These are phyloP conservation scores for Ustilago trichophora DNA, from an alignment of 1,284 basidiomycete species.

Conservation along the genomic window DNA sequence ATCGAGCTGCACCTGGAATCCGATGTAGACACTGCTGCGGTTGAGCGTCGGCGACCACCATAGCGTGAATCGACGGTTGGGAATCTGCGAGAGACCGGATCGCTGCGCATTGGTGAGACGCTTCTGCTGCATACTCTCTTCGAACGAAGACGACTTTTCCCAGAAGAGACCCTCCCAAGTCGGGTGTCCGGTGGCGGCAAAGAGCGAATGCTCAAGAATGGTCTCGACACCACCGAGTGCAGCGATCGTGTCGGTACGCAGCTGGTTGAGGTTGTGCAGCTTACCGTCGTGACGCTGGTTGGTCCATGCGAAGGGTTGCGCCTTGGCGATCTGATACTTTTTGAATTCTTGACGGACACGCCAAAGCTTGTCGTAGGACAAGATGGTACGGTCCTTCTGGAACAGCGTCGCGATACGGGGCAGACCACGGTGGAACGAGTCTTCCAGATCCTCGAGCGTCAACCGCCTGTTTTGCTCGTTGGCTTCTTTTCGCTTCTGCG, in stretches of 20 bases:
- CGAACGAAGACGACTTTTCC: slow-evolving; percentile 76
- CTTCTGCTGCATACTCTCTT: slow-evolving; percentile 88
- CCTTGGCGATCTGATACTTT: slow-evolving; percentile 87
- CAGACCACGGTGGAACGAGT: slow-evolving; percentile 98
- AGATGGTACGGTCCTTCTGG: slow-evolving; percentile 95
- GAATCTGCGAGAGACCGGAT: slow-evolving; percentile 96
- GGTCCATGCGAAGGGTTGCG: slow-evolving; percentile 97
- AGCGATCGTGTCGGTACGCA: slow-evolving; percentile 98
- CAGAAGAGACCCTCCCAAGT: slow-evolving; percentile 72
- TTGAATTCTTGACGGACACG: slow-evolving; percentile 87
- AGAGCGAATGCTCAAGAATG: slow-evolving; percentile 94
- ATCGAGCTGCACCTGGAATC: slow-evolving; percentile 99
- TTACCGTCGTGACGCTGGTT: slow-evolving; percentile 97
- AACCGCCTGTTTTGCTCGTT: slow-evolving; percentile 96
- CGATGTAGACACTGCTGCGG: slow-evolving; percentile 97
- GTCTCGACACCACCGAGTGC: slow-evolving; percentile 97
- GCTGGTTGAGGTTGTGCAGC: slow-evolving; percentile 97
- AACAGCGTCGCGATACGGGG: slow-evolving; percentile 96
- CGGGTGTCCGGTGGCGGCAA: slow-evolving; percentile 92
- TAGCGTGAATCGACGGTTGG: slow-evolving; percentile 98
- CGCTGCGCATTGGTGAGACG: slow-evolving; percentile 89
- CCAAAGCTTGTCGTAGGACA: slow-evolving; percentile 98
- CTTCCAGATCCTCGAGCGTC: slow-evolving; percentile 95
- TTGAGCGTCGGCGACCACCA: slow-evolving; percentile 99
- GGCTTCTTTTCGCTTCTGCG: slow-evolving; percentile 98